Percentiles rank a stretch among this genome's conserved stretches.
Conservation (phyloP, 2,329 filamentous ascomycete genomes). For the Aspergillus awamori region DNA sequence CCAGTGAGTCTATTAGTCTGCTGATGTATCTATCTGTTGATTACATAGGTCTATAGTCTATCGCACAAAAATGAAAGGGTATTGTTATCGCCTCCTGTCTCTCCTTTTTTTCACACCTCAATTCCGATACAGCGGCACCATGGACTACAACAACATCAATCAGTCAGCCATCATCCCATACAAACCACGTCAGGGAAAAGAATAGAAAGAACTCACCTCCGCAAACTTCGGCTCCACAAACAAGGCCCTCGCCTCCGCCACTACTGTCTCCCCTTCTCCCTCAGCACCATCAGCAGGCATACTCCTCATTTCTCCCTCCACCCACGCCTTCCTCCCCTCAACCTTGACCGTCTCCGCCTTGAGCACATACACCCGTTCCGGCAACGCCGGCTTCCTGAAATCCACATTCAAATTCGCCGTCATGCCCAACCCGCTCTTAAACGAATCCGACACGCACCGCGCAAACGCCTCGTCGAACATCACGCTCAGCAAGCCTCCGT, state of each 20-base stretch:
- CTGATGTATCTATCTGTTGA: conserved; percentile 6
- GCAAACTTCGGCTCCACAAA: conserved; percentile 45
- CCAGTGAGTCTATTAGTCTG: conserved; percentile 7
- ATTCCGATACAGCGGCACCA: conserved; percentile 35
- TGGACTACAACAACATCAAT: conserved; percentile 27
- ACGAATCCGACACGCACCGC: conserved; percentile 35
- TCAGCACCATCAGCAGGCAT: conserved; percentile 10
- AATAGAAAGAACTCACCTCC: conserved; percentile 29
- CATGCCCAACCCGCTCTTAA: conserved; percentile 39
- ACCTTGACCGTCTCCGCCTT: conserved; percentile 36
- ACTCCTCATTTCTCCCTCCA: conserved; percentile 35
- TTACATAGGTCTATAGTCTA: conserved; percentile 2
- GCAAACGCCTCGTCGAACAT: conserved; percentile 44
- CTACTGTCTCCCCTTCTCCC: conserved; percentile 31
- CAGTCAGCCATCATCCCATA: neutral
- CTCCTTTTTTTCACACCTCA: conserved; percentile 14
- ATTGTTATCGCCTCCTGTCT: neutral
- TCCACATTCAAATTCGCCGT: conserved; percentile 43
- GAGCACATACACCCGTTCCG: conserved; percentile 38
- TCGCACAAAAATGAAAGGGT: conserved; percentile 2
- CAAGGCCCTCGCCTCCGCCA: conserved; percentile 42
- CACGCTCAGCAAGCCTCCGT: conserved; percentile 38
- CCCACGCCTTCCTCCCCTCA: conserved; percentile 43
- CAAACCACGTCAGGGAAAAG: neutral
- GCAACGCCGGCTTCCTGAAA: conserved; percentile 38